A percentile compares a stretch with the other conserved stretches of the same genome.
Conservation (phyloP, 768 basidiomycete genomes). For the Phanerodontia chrysosporium region DNA sequence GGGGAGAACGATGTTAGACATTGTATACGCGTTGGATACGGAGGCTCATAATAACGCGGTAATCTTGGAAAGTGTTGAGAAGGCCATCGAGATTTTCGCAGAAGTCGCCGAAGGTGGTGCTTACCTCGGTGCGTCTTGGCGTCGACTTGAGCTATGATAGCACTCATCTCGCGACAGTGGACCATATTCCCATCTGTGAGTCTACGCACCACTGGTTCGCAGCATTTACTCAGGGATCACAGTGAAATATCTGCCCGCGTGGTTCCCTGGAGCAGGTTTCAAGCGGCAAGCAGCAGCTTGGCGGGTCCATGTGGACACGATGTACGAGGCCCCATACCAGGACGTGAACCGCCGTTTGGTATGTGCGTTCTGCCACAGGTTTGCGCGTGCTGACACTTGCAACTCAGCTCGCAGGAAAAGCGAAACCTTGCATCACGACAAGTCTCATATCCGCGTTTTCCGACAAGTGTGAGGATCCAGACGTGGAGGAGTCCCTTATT, state of each 20-base stretch:
- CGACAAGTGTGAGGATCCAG: no score
- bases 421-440: no score
- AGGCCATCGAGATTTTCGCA: constrained; percentile 1
- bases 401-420: neutral
- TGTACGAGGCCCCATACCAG: neutral
- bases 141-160: neutral
- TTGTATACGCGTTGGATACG: constrained; percentile 16
- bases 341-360: neutral
- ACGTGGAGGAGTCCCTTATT: no score
- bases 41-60: constrained; percentile 10
- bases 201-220: neutral
- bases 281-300: constrained; percentile 5
- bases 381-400: no score
- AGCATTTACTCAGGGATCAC: neutral
- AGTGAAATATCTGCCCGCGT: constrained; percentile 17
- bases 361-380: no score
- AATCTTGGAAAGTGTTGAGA: constrained; percentile 13
- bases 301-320: neutral
- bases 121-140: constrained; percentile 10
- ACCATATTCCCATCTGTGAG: constrained; percentile 6
- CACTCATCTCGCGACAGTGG: neutral
- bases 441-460: no score
- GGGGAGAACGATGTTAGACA: constrained; percentile 9
- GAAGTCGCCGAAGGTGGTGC: constrained; percentile 7
- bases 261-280: constrained; percentile 21